Evolutionary conservation across 1,284 basidiomycete genomes (phyloP).

Genomic region (Malassezia dermatis): DNA sequence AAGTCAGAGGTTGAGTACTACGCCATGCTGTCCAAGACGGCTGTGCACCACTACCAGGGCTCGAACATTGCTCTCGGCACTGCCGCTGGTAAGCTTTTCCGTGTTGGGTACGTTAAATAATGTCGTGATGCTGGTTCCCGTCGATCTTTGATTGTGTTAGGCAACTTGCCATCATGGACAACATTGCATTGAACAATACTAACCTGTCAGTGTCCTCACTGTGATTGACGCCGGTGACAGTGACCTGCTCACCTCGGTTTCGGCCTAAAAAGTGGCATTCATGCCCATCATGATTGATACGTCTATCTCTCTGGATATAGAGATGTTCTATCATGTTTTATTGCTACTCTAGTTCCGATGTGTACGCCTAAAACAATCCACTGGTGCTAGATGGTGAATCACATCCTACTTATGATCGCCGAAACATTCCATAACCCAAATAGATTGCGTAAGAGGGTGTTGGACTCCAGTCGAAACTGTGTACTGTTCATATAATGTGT

Average conservation of each 20-base stretch:
- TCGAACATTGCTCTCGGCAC: slow-evolving; percentile 97
- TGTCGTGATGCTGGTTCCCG: background rate
- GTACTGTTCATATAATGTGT: background rate
- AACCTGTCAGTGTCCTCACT: slow-evolving; percentile 65
- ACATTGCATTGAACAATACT: background rate
- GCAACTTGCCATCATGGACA: background rate
- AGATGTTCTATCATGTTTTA: slow-evolving; percentile 3
- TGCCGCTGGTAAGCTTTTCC: slow-evolving; percentile 98
- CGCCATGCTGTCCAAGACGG: slow-evolving; percentile 92
- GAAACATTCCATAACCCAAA: background rate
- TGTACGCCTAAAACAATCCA: slow-evolving; percentile 2
- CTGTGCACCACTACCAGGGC: slow-evolving; percentile 84
- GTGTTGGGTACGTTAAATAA: slow-evolving; percentile 70
- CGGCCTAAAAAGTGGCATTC: slow-evolving; percentile 26
- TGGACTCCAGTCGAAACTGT: background rate
- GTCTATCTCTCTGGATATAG: background rate
- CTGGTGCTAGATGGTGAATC: slow-evolving; percentile 2
- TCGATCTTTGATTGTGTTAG: background rate
- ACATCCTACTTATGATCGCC: slow-evolving; percentile 12
- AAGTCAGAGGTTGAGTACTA: slow-evolving; percentile 99
- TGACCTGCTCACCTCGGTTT: slow-evolving; percentile 58
- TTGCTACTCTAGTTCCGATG: slow-evolving; percentile 1
- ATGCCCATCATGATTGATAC: background rate
- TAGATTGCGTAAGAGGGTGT: background rate
- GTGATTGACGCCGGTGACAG: slow-evolving; percentile 94